These are phyloP conservation scores for Schrenkiella parvula DNA, from an alignment of 345 rosid species.

Conservation along the genomic window DNA sequence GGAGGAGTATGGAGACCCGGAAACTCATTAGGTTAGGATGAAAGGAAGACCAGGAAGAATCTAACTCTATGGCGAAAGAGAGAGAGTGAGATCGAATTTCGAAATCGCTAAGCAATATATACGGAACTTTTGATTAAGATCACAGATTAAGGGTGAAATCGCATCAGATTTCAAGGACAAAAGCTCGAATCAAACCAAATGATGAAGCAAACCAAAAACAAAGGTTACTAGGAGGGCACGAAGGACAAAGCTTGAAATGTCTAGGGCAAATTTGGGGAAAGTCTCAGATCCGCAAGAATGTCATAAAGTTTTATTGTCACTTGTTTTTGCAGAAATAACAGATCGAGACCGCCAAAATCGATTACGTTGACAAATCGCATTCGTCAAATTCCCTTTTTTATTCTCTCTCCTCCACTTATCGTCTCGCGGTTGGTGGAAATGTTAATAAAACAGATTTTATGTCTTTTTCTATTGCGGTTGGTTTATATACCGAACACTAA, in stretches of 20 bases:
- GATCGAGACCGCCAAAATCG: slow-evolving; percentile 21
- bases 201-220: not conserved
- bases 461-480: not conserved
- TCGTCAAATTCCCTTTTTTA: not conserved
- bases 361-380: slow-evolving; percentile 8
- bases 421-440: not conserved
- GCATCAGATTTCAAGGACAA: not conserved
- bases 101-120: not conserved
- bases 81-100: not conserved
- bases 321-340: slow-evolving; percentile 13
- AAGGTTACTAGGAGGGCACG: not conserved
- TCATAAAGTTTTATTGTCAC: not conserved
- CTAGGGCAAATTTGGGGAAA: not conserved
- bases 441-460: not conserved
- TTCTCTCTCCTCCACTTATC: not conserved
- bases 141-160: not conserved
- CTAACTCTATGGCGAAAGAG: slow-evolving; percentile 1
- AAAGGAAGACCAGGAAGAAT: not conserved
- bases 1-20: slow-evolving; percentile 26
- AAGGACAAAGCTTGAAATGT: not conserved
- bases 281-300: slow-evolving; percentile 18
- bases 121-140: not conserved
- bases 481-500: not conserved
- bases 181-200: not conserved
- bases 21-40: slow-evolving; percentile 13